phyloP scores from a whole-genome alignment of 257 asterid species.

The Penstemon barbatus region DNA sequence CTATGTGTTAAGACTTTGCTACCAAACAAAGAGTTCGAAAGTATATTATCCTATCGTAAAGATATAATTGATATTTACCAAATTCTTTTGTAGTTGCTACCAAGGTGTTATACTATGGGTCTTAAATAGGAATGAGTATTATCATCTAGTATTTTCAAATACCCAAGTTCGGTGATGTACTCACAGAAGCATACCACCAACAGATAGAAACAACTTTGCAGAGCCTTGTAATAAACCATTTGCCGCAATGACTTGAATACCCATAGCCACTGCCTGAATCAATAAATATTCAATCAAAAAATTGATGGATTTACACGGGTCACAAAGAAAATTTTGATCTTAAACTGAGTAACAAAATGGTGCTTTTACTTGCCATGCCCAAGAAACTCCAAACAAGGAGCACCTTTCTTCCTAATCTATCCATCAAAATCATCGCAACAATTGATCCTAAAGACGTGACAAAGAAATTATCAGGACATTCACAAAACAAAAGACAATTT shows the following conservation, averaged over 20 bases:
- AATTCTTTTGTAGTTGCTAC: too few species aligned
- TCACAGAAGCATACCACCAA: conserved; percentile 89
- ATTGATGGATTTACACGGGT: not conserved
- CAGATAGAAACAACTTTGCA: conserved; percentile 54
- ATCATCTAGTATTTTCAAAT: conserved; percentile 20
- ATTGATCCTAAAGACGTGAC: conserved; percentile 59
- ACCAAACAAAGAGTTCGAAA: too few species aligned
- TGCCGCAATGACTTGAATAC: conserved; percentile 71
- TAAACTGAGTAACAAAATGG: conserved; percentile 20
- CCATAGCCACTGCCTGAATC: conserved; percentile 68
- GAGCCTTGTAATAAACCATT: conserved; percentile 43
- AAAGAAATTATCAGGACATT: conserved; percentile 14
- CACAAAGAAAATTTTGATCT: not conserved
- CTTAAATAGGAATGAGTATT: conserved; percentile 1
- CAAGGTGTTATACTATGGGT: too few species aligned
- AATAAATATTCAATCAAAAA: conserved; percentile 30
- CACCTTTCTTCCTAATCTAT: conserved; percentile 83
- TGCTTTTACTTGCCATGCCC: conserved; percentile 79
- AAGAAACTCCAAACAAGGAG: conserved; percentile 91
- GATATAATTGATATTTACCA: too few species aligned
- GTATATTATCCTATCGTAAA: too few species aligned
- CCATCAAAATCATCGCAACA: conserved; percentile 89
- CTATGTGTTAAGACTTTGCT: too few species aligned
- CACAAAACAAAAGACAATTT: not conserved
- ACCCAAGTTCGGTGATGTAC: conserved; percentile 35